Percentiles rank a stretch among this genome's conserved stretches.
Conservation (phyloP, 169 alveolate genomes). For the Plasmodium inui region DNA sequence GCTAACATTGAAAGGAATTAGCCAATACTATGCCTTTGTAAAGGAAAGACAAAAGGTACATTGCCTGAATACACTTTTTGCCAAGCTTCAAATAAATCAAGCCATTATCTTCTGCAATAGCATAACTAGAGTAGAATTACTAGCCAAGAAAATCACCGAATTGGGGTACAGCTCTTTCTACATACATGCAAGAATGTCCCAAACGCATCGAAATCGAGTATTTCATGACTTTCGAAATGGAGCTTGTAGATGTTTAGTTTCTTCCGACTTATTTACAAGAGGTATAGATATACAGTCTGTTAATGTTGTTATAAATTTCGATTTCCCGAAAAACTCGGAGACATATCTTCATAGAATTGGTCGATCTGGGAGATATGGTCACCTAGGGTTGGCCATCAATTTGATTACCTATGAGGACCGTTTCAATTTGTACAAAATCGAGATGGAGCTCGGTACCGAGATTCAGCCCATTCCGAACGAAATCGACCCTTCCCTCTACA, state of each 20-base stretch:
- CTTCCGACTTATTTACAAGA: constrained; percentile 98
- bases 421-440: constrained; percentile 89
- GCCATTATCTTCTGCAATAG: constrained; percentile 99
- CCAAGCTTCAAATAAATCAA: constrained; percentile 96
- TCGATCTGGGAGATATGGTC: constrained; percentile 99
- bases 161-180: constrained; percentile 98
- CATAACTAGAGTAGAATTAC: constrained; percentile 97
- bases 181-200: constrained; percentile 98
- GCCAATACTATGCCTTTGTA: constrained; percentile 98
- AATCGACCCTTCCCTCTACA: constrained; percentile 92
- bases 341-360: constrained; percentile 98
- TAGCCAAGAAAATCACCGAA: constrained; percentile 99
- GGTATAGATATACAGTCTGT: constrained; percentile 99
- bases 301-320: constrained; percentile 99
- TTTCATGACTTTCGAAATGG: constrained; percentile 98
- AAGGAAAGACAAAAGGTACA: constrained; percentile 99
- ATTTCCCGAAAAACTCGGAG: constrained; percentile 97
- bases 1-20: constrained; percentile 98
- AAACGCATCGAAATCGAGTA: constrained; percentile 96
- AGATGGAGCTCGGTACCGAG: constrained; percentile 97
- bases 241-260: constrained; percentile 94
- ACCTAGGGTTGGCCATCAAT: constrained; percentile 97
- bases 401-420: constrained; percentile 96
- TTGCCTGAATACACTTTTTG: constrained; percentile 97
- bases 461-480: constrained; percentile 97